phyloP scores from a whole-genome alignment of 441 rosid genomes.

The Geranium incanum region DNA sequence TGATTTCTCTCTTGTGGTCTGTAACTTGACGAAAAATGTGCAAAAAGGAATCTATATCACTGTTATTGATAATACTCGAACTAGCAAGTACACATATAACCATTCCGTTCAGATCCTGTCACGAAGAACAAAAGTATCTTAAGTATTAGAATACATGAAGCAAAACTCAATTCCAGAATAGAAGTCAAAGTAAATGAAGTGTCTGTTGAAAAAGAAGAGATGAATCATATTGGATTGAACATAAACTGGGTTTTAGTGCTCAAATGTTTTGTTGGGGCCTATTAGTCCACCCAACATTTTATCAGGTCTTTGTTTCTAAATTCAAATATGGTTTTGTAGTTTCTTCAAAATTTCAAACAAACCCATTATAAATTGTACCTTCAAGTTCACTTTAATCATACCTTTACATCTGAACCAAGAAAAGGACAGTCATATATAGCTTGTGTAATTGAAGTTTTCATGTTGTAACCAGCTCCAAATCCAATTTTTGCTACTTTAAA shows the following conservation, averaged over 20 bases:
- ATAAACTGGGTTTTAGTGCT: neutral
- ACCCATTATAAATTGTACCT: neutral
- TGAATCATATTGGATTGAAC: neutral
- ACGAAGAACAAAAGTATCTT: slow-evolving; percentile 14
- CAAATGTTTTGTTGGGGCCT: neutral
- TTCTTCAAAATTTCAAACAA: slow-evolving; percentile 3
- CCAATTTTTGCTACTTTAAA: slow-evolving; percentile 81
- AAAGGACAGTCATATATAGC: slow-evolving; percentile 85
- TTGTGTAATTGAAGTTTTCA: slow-evolving; percentile 49
- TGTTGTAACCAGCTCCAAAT: slow-evolving; percentile 70
- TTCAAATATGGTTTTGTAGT: neutral
- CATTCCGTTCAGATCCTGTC: slow-evolving; percentile 54
- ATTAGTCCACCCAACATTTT: slow-evolving; percentile 1
- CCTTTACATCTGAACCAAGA: slow-evolving; percentile 68
- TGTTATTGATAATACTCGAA: slow-evolving; percentile 37
- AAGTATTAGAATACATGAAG: slow-evolving; percentile 1
- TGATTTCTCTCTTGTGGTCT: slow-evolving; percentile 50
- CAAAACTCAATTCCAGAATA: neutral
- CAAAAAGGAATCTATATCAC: slow-evolving; percentile 43
- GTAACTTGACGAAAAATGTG: slow-evolving; percentile 56
- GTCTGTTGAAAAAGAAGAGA: neutral
- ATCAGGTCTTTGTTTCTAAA: neutral
- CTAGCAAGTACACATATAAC: slow-evolving; percentile 60
- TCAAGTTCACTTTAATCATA: slow-evolving; percentile 23
- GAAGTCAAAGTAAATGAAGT: neutral